Evolutionary conservation across 257 asterid species (phyloP).

Genomic region (Misopates orontium): DNA sequence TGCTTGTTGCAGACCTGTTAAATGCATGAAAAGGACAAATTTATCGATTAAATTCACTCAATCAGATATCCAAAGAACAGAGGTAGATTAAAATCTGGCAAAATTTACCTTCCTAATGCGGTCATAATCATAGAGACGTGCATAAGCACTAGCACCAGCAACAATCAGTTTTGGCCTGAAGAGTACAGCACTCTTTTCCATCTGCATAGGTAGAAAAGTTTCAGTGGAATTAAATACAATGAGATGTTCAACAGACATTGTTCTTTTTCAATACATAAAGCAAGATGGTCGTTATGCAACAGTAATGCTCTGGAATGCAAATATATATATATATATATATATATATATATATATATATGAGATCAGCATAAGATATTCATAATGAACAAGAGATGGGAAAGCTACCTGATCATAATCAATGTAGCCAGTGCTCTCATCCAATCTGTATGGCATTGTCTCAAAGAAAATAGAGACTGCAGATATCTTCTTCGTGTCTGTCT

Average conservation of each 20-base stretch:
- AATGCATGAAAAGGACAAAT: conserved; percentile 24
- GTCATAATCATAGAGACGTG: conserved; percentile 87
- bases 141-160: conserved; percentile 98
- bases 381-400: conserved; percentile 5
- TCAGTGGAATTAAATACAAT: conserved; percentile 6
- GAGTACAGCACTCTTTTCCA: conserved; percentile 90
- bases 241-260: too few species aligned
- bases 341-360: too few species aligned
- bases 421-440: conserved; percentile 88
- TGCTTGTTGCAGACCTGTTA: conserved; percentile 75
- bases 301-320: not conserved
- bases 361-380: not conserved
- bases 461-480: conserved; percentile 97
- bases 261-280: too few species aligned
- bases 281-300: too few species aligned
- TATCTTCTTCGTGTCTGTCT: conserved; percentile 98
- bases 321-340: not conserved
- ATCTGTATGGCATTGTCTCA: conserved; percentile 98
- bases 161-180: conserved; percentile 91
- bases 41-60: conserved; percentile 9
- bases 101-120: conserved; percentile 73
- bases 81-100: not conserved
- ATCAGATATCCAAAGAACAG: not conserved
- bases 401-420: conserved; percentile 91
- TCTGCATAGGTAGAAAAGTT: conserved; percentile 44